Base-by-base conservation (phyloP, 2,329 filamentous ascomycete species). In the Teratosphaeria pseudoeucalypti region DNA sequence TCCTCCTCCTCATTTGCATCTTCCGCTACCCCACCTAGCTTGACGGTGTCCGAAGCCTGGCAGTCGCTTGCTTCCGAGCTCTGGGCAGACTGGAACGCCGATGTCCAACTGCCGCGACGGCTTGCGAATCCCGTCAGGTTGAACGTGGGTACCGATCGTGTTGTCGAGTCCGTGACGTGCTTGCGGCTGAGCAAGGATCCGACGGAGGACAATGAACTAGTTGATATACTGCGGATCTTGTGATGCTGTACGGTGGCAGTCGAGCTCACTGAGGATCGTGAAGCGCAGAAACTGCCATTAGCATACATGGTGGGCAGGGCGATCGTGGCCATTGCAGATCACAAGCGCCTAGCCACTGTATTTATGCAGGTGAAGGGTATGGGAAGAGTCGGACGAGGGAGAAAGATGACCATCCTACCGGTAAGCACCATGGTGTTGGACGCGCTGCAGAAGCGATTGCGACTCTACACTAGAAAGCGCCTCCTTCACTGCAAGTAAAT, bases 191-290 rank as follows among this genome's bases (percentile, higher is more conserved):
- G 61, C 52, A 62, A 58, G 14, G 68, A 68, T 19, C 60, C 59
- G 32, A 60, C 60, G 2, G 66, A 70, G 10, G 65, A 66, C 37
- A 66, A 61, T n/a, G 68, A 70, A 60, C 60, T 67, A 39, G 63
- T 62, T 27, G 68, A 70, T n/a, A 67, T 55, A 58, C 64, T 68
- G 34, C 67, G 65, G 11, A 67, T 59, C 54, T 61, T 64, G 29
- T 64, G 60, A 34, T 66, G 67, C 34, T 66, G 65, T 14, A 69
- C 68, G 4, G 68, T 70, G 23, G 62, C 63, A 19, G 52, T 57
- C 12, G 67, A 67, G 52, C 59, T 61, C 39, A 63, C 57, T 1
- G 67, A 68, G 34, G 63, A 66, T 47, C 61, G 64, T 16, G 67
- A 65, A 37, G 62, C 49, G n/a, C 56, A 60, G 34, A 54, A 49